Conservation (phyloP, 495 filamentous ascomycete genomes). For the Penicillium angulare region DNA sequence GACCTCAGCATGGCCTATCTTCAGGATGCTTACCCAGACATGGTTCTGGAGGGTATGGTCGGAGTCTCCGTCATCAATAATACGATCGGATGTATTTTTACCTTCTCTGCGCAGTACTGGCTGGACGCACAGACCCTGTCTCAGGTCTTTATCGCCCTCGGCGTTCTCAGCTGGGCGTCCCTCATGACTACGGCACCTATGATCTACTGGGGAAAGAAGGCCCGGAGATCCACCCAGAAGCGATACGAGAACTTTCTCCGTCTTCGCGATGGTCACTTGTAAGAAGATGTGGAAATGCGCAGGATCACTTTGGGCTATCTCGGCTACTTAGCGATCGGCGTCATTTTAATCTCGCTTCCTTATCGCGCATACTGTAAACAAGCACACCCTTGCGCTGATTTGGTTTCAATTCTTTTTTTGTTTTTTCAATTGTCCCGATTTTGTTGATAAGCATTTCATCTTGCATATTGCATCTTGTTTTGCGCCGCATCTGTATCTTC, state of each 20-base stretch:
- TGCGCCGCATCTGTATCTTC: background rate
- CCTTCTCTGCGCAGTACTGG: conserved; percentile 24
- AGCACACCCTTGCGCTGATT: too few relatives aligned
- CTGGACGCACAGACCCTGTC: conserved; percentile 16
- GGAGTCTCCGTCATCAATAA: conserved; percentile 38
- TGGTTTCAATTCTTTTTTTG: background rate
- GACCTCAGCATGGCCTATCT: conserved; percentile 33
- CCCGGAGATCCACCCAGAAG: conserved; percentile 14
- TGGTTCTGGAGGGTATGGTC: conserved; percentile 37
- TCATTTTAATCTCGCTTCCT: background rate
- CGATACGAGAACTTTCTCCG: conserved; percentile 17
- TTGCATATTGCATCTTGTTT: background rate
- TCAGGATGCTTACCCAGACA: conserved; percentile 33
- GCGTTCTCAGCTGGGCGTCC: conserved; percentile 17
- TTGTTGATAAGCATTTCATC: background rate
- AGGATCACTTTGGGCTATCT: too few relatives aligned
- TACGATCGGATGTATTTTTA: conserved; percentile 34
- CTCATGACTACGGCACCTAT: conserved; percentile 18
- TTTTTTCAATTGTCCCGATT: background rate
- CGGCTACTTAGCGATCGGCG: background rate
- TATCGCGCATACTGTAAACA: background rate
- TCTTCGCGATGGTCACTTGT: conserved; percentile 14
- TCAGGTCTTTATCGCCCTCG: conserved; percentile 30
- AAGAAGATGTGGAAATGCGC: too few relatives aligned
- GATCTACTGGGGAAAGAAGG: conserved; percentile 19